Conservation (phyloP, 2,329 filamentous ascomycete genomes). For the Aureobasidium sp. region DNA sequence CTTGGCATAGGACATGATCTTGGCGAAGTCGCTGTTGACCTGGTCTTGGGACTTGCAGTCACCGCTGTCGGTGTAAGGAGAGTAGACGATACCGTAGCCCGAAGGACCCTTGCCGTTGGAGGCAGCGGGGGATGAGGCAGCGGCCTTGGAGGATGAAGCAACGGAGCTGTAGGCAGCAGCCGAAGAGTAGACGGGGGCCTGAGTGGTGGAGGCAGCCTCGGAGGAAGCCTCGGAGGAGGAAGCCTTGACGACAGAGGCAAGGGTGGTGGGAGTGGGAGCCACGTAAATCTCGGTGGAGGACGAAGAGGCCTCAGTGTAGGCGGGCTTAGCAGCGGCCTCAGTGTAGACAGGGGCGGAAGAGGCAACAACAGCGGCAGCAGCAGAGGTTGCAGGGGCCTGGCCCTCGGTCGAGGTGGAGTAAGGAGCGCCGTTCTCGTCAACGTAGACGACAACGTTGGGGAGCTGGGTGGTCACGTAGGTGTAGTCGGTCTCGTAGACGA, state of each 20-base stretch:
- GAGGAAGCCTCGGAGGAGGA: constrained; percentile 21
- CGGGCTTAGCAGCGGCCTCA: constrained; percentile 16
- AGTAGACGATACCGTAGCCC: constrained; percentile 48
- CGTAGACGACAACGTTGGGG: constrained; percentile 51
- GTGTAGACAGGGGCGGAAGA: constrained; percentile 16
- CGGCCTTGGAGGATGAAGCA: constrained; percentile 15
- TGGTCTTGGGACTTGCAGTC: constrained; percentile 61
- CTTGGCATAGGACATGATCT: constrained; percentile 27
- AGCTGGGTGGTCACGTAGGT: constrained; percentile 36
- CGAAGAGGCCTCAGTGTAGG: constrained; percentile 18
- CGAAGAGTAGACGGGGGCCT: background rate
- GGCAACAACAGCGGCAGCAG: constrained; percentile 15
- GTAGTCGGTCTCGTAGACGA: constrained; percentile 29
- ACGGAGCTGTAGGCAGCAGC: constrained; percentile 17
- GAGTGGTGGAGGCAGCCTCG: constrained; percentile 18
- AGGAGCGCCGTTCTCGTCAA: constrained; percentile 51
- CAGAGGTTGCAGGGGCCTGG: constrained; percentile 11
- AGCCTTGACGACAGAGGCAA: constrained; percentile 17
- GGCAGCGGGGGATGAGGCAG: constrained; percentile 20
- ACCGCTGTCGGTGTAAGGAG: constrained; percentile 49
- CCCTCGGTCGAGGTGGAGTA: constrained; percentile 30
- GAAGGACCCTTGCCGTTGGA: constrained; percentile 21
- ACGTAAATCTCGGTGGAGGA: constrained; percentile 13
- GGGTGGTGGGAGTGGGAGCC: constrained; percentile 15
- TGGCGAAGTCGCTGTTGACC: constrained; percentile 58